Evolutionary conservation across 2,329 filamentous ascomycete genomes (phyloP).

Genomic region (Ophiostoma triangulosporum): DNA sequence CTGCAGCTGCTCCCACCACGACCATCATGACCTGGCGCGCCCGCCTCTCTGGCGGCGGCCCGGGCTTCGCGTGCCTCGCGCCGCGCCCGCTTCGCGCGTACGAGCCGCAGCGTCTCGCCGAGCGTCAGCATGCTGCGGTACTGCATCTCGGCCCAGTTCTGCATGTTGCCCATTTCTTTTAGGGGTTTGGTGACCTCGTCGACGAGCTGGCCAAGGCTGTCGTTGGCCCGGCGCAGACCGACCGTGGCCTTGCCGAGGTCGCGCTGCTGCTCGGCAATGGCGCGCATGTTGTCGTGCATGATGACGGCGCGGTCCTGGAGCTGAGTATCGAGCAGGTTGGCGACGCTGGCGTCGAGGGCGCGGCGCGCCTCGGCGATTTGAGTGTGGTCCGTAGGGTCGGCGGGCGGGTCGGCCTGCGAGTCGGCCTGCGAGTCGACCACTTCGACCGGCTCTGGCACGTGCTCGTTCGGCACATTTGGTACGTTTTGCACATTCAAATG

Average conservation of each 20-base stretch:
- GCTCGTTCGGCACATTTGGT: too few relatives aligned
- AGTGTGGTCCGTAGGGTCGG: slow-evolving; percentile 24
- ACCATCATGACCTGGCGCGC: not conserved
- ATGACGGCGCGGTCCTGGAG: slow-evolving; percentile 54
- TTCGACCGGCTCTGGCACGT: too few relatives aligned
- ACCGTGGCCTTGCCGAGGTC: slow-evolving; percentile 48
- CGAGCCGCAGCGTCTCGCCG: slow-evolving; percentile 50
- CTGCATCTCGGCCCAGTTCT: slow-evolving; percentile 79
- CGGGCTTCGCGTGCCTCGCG: slow-evolving; percentile 3
- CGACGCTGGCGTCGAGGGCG: slow-evolving; percentile 48
- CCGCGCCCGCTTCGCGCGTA: slow-evolving; percentile 21
- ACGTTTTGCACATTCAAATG: not conserved
- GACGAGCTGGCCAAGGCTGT: slow-evolving; percentile 50
- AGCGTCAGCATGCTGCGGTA: slow-evolving; percentile 52
- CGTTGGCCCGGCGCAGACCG: slow-evolving; percentile 48
- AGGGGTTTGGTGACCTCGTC: slow-evolving; percentile 48
- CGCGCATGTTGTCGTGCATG: slow-evolving; percentile 54
- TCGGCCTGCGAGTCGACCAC: not conserved
- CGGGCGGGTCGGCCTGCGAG: not conserved
- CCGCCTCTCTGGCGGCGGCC: slow-evolving; percentile 6
- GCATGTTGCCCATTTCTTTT: slow-evolving; percentile 69
- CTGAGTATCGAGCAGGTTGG: slow-evolving; percentile 55
- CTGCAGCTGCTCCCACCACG: not conserved
- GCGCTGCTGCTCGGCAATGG: slow-evolving; percentile 53
- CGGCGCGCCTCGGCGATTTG: slow-evolving; percentile 43